phyloP scores from a whole-genome alignment of 345 rosid genomes.

The Kernera saxatilis region DNA sequence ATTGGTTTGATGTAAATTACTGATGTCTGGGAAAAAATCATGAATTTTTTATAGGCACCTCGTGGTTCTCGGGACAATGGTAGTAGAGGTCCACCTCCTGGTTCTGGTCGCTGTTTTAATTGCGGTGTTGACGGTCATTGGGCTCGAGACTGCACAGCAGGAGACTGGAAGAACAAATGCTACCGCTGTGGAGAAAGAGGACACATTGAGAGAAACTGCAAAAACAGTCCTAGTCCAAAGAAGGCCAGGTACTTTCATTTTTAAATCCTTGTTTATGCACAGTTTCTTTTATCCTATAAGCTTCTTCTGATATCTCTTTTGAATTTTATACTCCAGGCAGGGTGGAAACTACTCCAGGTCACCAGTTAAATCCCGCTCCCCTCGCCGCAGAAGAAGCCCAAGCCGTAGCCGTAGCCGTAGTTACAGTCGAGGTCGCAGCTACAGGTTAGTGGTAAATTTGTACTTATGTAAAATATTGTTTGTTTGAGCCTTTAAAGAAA shows the following conservation, averaged over 20 bases:
- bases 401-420: conserved; percentile 65
- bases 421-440: conserved; percentile 82
- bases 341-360: conserved; percentile 72
- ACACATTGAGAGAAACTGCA: conserved; percentile 90
- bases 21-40: neutral
- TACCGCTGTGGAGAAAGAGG: conserved; percentile 97
- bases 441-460: conserved; percentile 41
- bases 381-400: conserved; percentile 72
- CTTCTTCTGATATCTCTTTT: conserved; percentile 6
- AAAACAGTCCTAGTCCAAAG: conserved; percentile 66
- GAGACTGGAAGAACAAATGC: conserved; percentile 96
- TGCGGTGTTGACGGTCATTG: conserved; percentile 98
- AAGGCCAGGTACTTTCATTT: conserved; percentile 45
- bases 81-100: conserved; percentile 95
- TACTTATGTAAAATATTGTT: neutral
- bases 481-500: neutral
- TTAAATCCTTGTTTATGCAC: neutral
- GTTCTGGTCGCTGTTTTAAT: conserved; percentile 91
- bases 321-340: conserved; percentile 27
- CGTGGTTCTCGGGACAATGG: conserved; percentile 61
- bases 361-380: conserved; percentile 47
- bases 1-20: neutral
- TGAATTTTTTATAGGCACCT: conserved; percentile 46
- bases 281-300: neutral
- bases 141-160: conserved; percentile 97